These are phyloP conservation scores for Penicillium sp. DNA, from an alignment of 2,329 filamentous ascomycete species.

Conservation along the genomic window DNA sequence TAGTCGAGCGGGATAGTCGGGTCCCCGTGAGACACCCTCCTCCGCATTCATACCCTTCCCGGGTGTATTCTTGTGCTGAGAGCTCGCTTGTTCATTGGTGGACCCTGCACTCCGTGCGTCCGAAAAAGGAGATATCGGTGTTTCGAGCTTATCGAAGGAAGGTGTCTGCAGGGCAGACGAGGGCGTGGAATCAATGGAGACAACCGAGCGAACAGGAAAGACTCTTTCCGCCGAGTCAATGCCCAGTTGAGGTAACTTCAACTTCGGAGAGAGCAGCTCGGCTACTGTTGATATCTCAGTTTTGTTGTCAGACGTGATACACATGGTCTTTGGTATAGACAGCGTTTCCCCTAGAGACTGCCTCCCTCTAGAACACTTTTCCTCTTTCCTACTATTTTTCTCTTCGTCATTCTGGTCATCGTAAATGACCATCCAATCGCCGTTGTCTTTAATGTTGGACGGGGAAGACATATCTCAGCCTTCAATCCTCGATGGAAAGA, in stretches of 20 bases:
- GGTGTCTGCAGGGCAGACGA: constrained; percentile 26
- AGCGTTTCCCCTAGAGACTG: constrained; percentile 8
- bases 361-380: constrained; percentile 7
- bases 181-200: constrained; percentile 61
- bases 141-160: constrained; percentile 22
- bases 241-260: constrained; percentile 28
- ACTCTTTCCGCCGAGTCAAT: constrained; percentile 57
- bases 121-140: constrained; percentile 17
- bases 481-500: background rate
- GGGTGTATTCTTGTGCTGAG: background rate
- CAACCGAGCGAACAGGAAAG: constrained; percentile 74
- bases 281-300: constrained; percentile 15
- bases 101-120: constrained; percentile 7
- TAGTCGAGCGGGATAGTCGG: constrained; percentile 5
- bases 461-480: constrained; percentile 5
- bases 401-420: constrained; percentile 6
- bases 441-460: background rate
- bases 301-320: constrained; percentile 20
- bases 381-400: background rate
- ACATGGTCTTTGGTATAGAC: constrained; percentile 21
- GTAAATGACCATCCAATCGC: constrained; percentile 17
- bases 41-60: background rate
- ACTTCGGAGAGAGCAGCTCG: constrained; percentile 12
- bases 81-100: background rate
- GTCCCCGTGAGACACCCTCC: background rate